phyloP scores from a whole-genome alignment of 2,329 filamentous ascomycete species.

The Aureobasidium sp. region DNA sequence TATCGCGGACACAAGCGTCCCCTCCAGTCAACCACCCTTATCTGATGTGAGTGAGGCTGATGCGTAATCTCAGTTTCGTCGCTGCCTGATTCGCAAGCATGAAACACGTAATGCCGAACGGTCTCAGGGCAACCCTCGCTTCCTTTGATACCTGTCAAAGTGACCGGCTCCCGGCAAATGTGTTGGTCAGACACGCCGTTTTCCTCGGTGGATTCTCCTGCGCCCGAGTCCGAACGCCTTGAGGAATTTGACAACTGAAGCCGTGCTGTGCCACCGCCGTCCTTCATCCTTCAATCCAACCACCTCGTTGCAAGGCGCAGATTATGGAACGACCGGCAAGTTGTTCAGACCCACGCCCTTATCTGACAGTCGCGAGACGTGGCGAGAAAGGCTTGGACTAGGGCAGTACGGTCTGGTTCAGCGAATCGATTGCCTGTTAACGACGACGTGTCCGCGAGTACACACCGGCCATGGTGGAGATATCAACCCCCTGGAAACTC shows the following conservation, averaged over 20 bases:
- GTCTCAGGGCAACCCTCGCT: not conserved
- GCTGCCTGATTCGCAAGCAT: not conserved
- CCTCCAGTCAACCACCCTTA: not conserved
- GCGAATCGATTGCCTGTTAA: not conserved
- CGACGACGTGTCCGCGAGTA: not conserved
- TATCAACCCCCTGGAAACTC: not conserved
- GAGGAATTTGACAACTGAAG: not conserved
- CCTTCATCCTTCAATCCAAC: not conserved
- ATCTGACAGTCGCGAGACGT: too few species aligned
- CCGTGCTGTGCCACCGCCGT: not conserved
- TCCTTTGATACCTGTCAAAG: not conserved
- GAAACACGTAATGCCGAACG: not conserved
- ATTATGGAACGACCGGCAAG: too few species aligned
- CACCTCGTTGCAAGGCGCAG: too few species aligned
- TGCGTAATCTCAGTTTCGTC: constrained; percentile 1
- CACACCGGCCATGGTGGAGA: not conserved
- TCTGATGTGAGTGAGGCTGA: not conserved
- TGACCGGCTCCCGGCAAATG: not conserved
- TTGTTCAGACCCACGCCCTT: too few species aligned
- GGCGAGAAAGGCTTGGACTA: not conserved
- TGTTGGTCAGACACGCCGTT: not conserved
- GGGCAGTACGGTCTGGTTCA: not conserved
- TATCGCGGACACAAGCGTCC: not conserved
- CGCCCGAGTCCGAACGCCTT: not conserved
- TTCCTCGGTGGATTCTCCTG: not conserved